Evolutionary conservation across 345 rosid species (phyloP).

Genomic region (Ceriops zippeliana): DNA sequence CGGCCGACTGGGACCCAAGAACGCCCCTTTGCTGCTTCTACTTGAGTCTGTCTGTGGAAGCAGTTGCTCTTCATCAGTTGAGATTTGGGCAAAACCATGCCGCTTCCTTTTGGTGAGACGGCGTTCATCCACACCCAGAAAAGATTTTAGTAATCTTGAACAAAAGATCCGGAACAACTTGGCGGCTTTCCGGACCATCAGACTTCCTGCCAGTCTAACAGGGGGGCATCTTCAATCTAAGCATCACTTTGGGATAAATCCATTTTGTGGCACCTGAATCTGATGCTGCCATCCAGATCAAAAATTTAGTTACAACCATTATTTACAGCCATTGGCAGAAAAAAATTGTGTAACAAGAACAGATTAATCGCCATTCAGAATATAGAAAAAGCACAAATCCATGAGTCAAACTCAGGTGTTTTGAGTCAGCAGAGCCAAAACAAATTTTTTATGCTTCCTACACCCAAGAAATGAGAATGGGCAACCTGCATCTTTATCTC

Average conservation of each 20-base stretch:
- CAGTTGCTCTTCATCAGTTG: background rate
- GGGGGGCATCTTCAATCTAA: background rate
- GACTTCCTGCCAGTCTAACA: no score
- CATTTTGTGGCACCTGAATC: slow-evolving; percentile 7
- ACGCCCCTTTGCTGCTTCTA: background rate
- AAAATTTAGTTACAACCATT: background rate
- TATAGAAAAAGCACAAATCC: background rate
- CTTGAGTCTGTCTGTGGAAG: background rate
- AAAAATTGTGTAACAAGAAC: background rate
- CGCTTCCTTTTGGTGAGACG: background rate
- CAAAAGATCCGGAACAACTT: background rate
- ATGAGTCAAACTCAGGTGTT: no score
- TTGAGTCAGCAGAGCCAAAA: background rate
- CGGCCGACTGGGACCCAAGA: no score
- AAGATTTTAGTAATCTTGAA: background rate
- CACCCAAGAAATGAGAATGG: background rate
- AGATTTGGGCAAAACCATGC: background rate
- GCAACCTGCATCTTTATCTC: background rate
- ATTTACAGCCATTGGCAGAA: background rate
- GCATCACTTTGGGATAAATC: slow-evolving; percentile 5
- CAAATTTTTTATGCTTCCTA: background rate
- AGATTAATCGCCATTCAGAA: background rate
- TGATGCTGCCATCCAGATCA: slow-evolving; percentile 5
- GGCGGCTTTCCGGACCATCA: background rate
- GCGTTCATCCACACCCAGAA: background rate